Conservation (phyloP, 1,139 yeast genomes). For the Protomyces pachydermus region DNA sequence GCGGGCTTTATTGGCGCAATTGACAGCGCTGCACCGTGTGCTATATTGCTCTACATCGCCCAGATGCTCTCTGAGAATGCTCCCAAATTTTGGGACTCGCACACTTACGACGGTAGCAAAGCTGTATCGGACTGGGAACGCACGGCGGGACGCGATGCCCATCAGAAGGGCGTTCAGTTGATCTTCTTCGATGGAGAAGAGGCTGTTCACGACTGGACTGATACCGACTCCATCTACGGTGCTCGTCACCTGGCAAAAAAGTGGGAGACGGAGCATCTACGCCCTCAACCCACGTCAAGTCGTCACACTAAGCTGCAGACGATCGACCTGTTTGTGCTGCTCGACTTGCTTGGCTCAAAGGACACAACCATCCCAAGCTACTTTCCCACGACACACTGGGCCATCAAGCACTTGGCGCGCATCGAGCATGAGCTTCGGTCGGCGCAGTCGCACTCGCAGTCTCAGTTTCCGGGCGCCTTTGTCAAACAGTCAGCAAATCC, state of each 20-base stretch:
- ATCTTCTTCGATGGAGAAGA: constrained; percentile 60
- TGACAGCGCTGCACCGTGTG: constrained; percentile 57
- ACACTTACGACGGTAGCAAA: neutral
- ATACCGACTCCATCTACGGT: constrained; percentile 52
- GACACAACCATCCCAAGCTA: constrained; percentile 46
- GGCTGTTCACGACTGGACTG: constrained; percentile 50
- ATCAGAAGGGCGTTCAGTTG: constrained; percentile 45
- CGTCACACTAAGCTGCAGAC: constrained; percentile 34
- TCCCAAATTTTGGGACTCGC: constrained; percentile 25
- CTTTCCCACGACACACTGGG: constrained; percentile 44
- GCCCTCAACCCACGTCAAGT: constrained; percentile 31
- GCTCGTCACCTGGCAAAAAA: constrained; percentile 47
- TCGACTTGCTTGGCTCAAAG: constrained; percentile 49
- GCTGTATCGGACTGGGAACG: constrained; percentile 28
- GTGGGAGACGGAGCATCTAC: constrained; percentile 38
- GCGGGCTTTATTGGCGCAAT: constrained; percentile 57
- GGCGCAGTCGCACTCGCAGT: neutral
- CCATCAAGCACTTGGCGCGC: constrained; percentile 41
- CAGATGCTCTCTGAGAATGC: constrained; percentile 38
- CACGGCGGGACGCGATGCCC: constrained; percentile 26
- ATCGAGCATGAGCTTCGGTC: constrained; percentile 35
- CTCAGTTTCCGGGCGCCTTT: too few species aligned
- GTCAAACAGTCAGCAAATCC: constrained; percentile 4
- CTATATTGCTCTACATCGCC: constrained; percentile 48
- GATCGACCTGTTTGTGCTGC: constrained; percentile 46